phyloP scores from a whole-genome alignment of 2,329 filamentous ascomycete species.

The Paecilomyces dactylethromorphus region DNA sequence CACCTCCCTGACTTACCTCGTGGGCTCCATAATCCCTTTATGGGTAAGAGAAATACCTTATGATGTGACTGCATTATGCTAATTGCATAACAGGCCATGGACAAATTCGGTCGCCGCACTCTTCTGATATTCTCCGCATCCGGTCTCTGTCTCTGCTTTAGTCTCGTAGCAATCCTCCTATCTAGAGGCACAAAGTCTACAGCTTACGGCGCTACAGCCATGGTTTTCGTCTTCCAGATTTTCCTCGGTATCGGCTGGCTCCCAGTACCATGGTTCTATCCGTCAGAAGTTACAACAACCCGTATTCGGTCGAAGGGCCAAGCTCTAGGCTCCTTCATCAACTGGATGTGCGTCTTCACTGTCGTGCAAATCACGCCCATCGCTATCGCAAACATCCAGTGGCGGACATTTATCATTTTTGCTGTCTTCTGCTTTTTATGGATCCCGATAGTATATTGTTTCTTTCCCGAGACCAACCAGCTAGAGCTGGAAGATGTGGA shows the following conservation, averaged over 20 bases:
- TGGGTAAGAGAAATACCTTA: conserved; percentile 16
- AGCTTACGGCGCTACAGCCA: conserved; percentile 37
- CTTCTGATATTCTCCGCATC: conserved; percentile 36
- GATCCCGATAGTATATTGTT: conserved; percentile 54
- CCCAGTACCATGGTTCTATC: conserved; percentile 40
- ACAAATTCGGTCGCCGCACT: conserved; percentile 35
- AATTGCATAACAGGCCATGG: conserved; percentile 16
- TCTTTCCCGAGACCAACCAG: conserved; percentile 60
- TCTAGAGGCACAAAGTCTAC: conserved; percentile 22
- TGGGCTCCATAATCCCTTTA: conserved; percentile 36
- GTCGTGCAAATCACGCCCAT: conserved; percentile 23
- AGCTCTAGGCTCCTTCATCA: conserved; percentile 32
- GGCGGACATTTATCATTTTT: conserved; percentile 24
- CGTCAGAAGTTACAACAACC: conserved; percentile 35
- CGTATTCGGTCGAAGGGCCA: conserved; percentile 34
- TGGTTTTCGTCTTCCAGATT: conserved; percentile 42
- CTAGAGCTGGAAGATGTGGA: conserved; percentile 60
- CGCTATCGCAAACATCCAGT: conserved; percentile 23
- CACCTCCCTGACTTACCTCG: conserved; percentile 33
- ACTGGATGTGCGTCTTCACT: conserved; percentile 31
- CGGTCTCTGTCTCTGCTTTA: conserved; percentile 39
- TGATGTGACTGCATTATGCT: not conserved
- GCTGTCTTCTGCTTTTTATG: conserved; percentile 15
- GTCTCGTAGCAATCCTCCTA: conserved; percentile 33
- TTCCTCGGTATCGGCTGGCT: conserved; percentile 40